Percentiles rank a stretch among this genome's conserved stretches.
These are phyloP conservation scores for Cardamine occulta DNA, from an alignment of 345 rosid genomes.

Conservation along the genomic window DNA sequence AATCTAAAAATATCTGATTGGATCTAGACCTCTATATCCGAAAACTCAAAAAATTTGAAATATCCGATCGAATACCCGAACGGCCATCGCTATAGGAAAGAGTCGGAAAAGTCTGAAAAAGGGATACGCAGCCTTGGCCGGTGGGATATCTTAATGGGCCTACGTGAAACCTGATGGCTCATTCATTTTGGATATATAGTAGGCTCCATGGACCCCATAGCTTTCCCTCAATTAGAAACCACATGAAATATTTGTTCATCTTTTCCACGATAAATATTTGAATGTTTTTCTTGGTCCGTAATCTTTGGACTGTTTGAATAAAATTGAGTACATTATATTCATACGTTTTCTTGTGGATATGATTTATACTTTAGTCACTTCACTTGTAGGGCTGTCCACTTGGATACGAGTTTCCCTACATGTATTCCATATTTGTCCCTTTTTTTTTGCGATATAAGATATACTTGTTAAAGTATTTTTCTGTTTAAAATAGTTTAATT, in stretches of 20 bases:
- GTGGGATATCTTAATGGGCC: slow-evolving; percentile 10
- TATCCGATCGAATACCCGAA: no score
- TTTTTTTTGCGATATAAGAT: background rate
- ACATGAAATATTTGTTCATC: slow-evolving; percentile 9
- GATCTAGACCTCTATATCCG: no score
- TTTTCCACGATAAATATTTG: slow-evolving; percentile 13
- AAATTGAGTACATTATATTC: background rate
- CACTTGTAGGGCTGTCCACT: background rate
- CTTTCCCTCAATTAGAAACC: background rate
- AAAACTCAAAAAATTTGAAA: no score
- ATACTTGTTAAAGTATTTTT: background rate
- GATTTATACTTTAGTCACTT: background rate
- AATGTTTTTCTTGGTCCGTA: slow-evolving; percentile 11
- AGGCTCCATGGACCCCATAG: background rate
- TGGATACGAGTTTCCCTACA: background rate
- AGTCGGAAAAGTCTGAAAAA: no score
- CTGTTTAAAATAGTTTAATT: background rate
- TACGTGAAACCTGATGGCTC: slow-evolving; percentile 7
- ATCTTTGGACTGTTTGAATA: background rate
- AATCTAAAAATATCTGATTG: no score
- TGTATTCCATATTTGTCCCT: background rate
- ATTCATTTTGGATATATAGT: background rate
- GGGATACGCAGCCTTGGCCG: background rate
- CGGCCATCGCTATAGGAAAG: no score
- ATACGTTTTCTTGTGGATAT: background rate